Base-by-base conservation (phyloP, 2,329 filamentous ascomycete genomes). In the Penicillium aurantiogriseum region DNA sequence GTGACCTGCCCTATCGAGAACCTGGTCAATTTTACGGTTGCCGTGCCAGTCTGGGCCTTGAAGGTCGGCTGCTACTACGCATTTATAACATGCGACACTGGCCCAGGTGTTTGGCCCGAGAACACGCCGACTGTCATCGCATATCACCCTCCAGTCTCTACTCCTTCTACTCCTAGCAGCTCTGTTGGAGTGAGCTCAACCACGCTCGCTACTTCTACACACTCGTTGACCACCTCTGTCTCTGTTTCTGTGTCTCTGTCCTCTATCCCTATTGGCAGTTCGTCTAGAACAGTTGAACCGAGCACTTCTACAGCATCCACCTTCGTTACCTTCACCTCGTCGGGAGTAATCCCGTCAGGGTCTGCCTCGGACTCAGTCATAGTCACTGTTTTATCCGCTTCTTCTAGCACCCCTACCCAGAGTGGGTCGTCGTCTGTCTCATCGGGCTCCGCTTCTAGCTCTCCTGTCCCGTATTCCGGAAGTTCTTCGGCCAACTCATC, bases 51-150 rank as follows among this genome's bases (percentile, higher is more conserved):
- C 43, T 69, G 65, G 61, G 58, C 66, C 40, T 42, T 69, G 21
- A 57, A 67, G 54, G 38, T 64, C 27, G 65, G 60, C 27, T 71
- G 68, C 51, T 72, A 64, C 64, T 68, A 66, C 46, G 70, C 67
- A 36, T 56, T 72, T 67, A 69, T 71, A 71, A 71, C 63, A 25
- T 72, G 69, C 63, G 61, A 62, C 54, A 69, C 69, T 48, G 59
- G 59, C 62, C 68, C 67, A 2, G 69, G 69, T 43, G 62, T 66
- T 53, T 71, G 65, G 67, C 64, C 68, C 35, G 48, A 64, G 21
- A 44, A 48, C n/a, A 60, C 48, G 5, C 69, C 69, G 35, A 63
- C 63, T 44, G 63, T 71, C 29, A 63, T 69, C 39, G 52, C 63
- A 19, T 62, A 54, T 39, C 49, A 39, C 38, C 51, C 47, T 36